These are phyloP conservation scores for Ophiostoma populinum DNA, from an alignment of 2,329 filamentous ascomycete genomes.

Conservation along the genomic window DNA sequence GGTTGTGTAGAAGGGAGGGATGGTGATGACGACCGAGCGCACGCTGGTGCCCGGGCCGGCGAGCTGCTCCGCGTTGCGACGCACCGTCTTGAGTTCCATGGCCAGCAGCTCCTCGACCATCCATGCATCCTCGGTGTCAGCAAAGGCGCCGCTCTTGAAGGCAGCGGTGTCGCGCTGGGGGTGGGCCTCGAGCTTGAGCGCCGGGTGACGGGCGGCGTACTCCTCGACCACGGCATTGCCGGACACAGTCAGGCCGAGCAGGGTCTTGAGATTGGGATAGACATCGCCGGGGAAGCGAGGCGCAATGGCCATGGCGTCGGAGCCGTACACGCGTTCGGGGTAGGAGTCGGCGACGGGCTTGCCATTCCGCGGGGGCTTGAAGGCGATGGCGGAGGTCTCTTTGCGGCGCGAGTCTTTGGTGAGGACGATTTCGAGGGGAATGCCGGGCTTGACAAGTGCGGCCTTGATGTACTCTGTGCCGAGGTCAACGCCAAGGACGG, in stretches of 20 bases:
- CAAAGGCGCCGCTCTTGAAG: conserved; percentile 59
- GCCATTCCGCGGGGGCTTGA: conserved; percentile 64
- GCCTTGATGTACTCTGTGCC: conserved; percentile 97
- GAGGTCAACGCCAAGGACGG: conserved; percentile 82
- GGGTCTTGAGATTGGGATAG: conserved; percentile 81
- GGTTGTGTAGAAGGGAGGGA: conserved; percentile 76
- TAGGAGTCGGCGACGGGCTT: conserved; percentile 44
- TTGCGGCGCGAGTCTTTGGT: conserved; percentile 97
- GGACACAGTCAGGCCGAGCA: conserved; percentile 58
- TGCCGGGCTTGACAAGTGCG: conserved; percentile 85
- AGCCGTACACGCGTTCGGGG: conserved; percentile 82
- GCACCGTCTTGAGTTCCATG: conserved; percentile 89
- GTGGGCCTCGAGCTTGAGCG: conserved; percentile 47
- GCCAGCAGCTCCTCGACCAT: conserved; percentile 85
- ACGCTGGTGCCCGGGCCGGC: conserved; percentile 61
- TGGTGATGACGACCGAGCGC: conserved; percentile 70
- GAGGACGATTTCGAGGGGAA: conserved; percentile 91
- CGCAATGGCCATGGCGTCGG: conserved; percentile 74
- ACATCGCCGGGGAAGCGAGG: conserved; percentile 84
- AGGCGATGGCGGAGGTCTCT: conserved; percentile 77
- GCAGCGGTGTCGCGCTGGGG: conserved; percentile 47
- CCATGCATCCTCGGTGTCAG: conserved; percentile 44
- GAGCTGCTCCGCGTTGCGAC: conserved; percentile 68
- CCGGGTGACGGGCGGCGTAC: conserved; percentile 64
- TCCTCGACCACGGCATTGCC: conserved; percentile 43